Percentiles rank a stretch among this genome's conserved stretches.
These are phyloP conservation scores for Sclerotinia nivalis DNA, from an alignment of 2,329 filamentous ascomycete species.

Conservation along the genomic window DNA sequence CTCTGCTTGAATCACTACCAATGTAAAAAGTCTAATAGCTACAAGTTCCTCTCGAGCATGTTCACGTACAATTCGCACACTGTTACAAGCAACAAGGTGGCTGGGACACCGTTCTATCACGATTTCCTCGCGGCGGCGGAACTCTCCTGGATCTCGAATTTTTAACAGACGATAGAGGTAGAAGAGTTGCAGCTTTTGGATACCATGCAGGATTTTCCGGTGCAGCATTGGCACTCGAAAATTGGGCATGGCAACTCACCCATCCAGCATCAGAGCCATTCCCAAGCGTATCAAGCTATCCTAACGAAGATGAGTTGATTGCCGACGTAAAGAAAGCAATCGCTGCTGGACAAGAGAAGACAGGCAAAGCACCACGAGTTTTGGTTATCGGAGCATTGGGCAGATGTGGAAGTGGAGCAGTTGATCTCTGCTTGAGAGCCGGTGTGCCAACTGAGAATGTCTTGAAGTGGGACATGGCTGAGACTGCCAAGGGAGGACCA, in stretches of 20 bases:
- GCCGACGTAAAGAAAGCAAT: conserved; percentile 72
- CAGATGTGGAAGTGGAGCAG: conserved; percentile 81
- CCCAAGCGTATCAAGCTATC: conserved; percentile 66
- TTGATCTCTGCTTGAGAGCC: conserved; percentile 74
- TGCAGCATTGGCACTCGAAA: conserved; percentile 72
- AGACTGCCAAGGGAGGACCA: conserved; percentile 70
- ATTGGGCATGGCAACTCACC: conserved; percentile 80
- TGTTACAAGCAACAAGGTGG: conserved; percentile 76
- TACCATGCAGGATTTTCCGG: conserved; percentile 75
- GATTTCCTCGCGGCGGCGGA: conserved; percentile 75
- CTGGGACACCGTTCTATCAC: conserved; percentile 76
- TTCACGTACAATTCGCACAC: conserved; percentile 71
- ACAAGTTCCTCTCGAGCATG: conserved; percentile 68
- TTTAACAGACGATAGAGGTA: conserved; percentile 69
- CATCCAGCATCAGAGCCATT: conserved; percentile 67
- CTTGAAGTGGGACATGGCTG: conserved; percentile 69
- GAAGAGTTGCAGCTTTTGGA: conserved; percentile 63
- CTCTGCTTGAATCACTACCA: conserved; percentile 1
- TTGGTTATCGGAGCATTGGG: conserved; percentile 85
- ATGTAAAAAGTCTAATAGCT: conserved; percentile 21
- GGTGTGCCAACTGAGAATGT: conserved; percentile 72
- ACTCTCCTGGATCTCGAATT: conserved; percentile 87
- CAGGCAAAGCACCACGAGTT: conserved; percentile 67
- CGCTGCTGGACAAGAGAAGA: conserved; percentile 64
- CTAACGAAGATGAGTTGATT: conserved; percentile 73